Percentiles rank a stretch among this genome's conserved stretches.
These are phyloP conservation scores for Saxophila tyrrhenica DNA, from an alignment of 495 filamentous ascomycete genomes.

Conservation along the genomic window DNA sequence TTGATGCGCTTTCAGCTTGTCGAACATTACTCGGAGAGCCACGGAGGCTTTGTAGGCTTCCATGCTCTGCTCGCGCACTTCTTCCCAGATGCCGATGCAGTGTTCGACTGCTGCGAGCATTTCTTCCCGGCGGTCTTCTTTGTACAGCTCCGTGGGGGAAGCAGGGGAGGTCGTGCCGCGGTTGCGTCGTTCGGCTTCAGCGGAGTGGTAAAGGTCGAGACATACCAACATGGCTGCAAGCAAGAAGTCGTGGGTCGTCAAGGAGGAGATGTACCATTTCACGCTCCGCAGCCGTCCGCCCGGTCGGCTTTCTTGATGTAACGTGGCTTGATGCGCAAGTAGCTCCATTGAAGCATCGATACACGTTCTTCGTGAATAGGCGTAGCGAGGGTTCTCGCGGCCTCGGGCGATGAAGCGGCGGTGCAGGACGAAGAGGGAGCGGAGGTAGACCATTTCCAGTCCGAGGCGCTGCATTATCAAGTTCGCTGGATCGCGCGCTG, in stretches of 20 bases:
- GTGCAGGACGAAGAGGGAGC: slow-evolving; percentile 72
- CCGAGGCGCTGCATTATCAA: slow-evolving; percentile 74
- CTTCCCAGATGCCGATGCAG: slow-evolving; percentile 69
- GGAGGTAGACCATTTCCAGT: slow-evolving; percentile 71
- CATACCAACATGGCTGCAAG: slow-evolving; percentile 83
- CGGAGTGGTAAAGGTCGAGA: slow-evolving; percentile 54
- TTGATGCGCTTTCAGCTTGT: slow-evolving; percentile 48
- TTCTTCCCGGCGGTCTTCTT: slow-evolving; percentile 55
- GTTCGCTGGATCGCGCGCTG: slow-evolving; percentile 59
- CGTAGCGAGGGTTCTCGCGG: slow-evolving; percentile 59
- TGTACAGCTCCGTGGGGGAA: slow-evolving; percentile 49
- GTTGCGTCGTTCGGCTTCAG: slow-evolving; percentile 27
- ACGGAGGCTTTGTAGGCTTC: slow-evolving; percentile 76
- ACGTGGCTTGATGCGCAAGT: slow-evolving; percentile 61
- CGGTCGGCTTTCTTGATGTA: slow-evolving; percentile 63
- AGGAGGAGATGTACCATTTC: slow-evolving; percentile 64
- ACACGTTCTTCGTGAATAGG: slow-evolving; percentile 69
- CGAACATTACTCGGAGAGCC: slow-evolving; percentile 68
- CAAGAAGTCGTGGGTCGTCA: slow-evolving; percentile 72
- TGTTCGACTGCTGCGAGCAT: slow-evolving; percentile 64
- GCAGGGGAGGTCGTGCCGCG: slow-evolving; percentile 16
- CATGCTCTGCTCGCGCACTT: slow-evolving; percentile 61
- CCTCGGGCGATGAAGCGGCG: slow-evolving; percentile 66
- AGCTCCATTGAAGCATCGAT: slow-evolving; percentile 70
- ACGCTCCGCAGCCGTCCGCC: slow-evolving; percentile 60